A percentile compares a stretch with the other conserved stretches of the same genome.
phyloP scores from a whole-genome alignment of 2,329 filamentous ascomycete genomes.

The Alternaria infectoria region DNA sequence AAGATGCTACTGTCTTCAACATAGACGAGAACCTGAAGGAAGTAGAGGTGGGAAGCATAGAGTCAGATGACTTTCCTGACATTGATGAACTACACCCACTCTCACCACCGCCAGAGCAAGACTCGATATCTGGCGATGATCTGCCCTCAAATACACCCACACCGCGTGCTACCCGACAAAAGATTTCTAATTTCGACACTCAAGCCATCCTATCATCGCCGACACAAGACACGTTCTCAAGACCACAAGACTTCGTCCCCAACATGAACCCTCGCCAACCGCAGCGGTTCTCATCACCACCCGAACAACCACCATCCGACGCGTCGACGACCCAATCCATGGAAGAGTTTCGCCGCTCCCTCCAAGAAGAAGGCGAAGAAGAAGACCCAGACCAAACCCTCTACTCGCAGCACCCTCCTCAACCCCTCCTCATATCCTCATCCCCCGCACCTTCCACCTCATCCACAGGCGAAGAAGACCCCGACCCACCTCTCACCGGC shows the following conservation, averaged over 20 bases:
- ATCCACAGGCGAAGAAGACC: slow-evolving; percentile 30
- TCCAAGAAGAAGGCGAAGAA: slow-evolving; percentile 21
- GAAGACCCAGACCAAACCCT: not conserved
- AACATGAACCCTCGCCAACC: not conserved
- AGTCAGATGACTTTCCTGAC: slow-evolving; percentile 17
- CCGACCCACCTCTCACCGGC: slow-evolving; percentile 37
- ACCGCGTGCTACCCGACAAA: slow-evolving; percentile 32
- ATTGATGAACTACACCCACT: not conserved
- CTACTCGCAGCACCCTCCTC: slow-evolving; percentile 8
- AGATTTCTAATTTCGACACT: slow-evolving; percentile 34
- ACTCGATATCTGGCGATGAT: slow-evolving; percentile 11
- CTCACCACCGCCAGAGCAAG: slow-evolving; percentile 3
- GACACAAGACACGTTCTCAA: slow-evolving; percentile 19
- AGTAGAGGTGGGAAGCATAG: slow-evolving; percentile 17
- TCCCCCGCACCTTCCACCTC: slow-evolving; percentile 21
- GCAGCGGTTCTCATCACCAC: slow-evolving; percentile 14
- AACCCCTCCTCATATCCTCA: slow-evolving; percentile 12
- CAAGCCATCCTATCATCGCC: slow-evolving; percentile 46
- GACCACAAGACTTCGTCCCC: slow-evolving; percentile 10
- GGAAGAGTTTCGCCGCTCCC: slow-evolving; percentile 42
- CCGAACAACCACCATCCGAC: slow-evolving; percentile 26
- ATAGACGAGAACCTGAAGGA: not conserved
- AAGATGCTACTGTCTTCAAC: not conserved
- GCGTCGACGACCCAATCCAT: slow-evolving; percentile 42
- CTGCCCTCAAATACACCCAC: slow-evolving; percentile 34